Evolutionary conservation across 192 early-diverging fungal species (phyloP), one percentile per base, ranked within the genome.

Genomic region (Coemansia sp.): DNA sequence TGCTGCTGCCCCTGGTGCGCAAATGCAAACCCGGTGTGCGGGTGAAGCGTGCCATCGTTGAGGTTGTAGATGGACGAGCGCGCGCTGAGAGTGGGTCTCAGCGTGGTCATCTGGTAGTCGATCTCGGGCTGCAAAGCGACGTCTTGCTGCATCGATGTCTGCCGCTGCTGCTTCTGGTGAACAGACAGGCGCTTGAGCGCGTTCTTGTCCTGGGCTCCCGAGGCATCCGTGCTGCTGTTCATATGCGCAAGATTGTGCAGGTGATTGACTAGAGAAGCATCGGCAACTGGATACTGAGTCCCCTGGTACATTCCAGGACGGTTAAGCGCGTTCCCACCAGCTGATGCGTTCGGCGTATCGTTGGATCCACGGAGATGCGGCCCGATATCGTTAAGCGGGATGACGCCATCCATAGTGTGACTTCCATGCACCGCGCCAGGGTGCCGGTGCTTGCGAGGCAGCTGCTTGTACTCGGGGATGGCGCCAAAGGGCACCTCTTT

Each of bases 401-500:
- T 72, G 5, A 74, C 80, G 14, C 75, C 72, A 20, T 73, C 81
- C 81, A 83, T 79, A 15, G 53, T 28, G 38, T 74, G 68, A 54
- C n/a, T 22, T 28, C 53, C 61, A 5, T 36, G 60, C 7, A 41
- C 35, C 0, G 69, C 15, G 51, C 55, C 39, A 18, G 48, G 38
- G 60, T 61, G 65, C 22, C 61, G 61, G 38, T 58, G 59, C 20
- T n/a, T 66, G 56, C 37, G 51, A 15, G 64, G 22, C 36, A 68
- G 60, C 17, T 33, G 22, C 64, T 71, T 71, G 59, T 68, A 57
- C 57, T 73, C 79, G 22, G 74, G 75, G 17, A 83, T 66, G 5
- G 81, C 75, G 43, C 81, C 81, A 65, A 83, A 83, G 38, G 81
- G 81, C 22, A 75, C 75, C 20, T 78, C 81, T 59, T 83, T 83